Conservation (phyloP, 345 rosid species). For the Ricinus communis region DNA sequence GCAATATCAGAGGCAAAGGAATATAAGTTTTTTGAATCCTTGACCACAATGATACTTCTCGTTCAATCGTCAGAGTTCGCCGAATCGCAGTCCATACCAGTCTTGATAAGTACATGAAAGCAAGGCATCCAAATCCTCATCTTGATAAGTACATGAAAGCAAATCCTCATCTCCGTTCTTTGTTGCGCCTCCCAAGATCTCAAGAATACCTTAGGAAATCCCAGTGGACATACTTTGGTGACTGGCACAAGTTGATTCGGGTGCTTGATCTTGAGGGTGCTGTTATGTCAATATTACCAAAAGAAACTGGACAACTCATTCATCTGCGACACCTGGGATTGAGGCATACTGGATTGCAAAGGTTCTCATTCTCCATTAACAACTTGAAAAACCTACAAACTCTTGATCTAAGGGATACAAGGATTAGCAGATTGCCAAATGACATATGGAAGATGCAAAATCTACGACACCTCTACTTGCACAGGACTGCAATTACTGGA, state of each 20-base stretch:
- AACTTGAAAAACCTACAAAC: slow-evolving; percentile 16
- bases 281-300: not conserved
- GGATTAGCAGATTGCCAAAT: slow-evolving; percentile 23
- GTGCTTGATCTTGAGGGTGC: slow-evolving; percentile 25
- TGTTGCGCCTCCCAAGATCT: not conserved
- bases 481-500: slow-evolving; percentile 1
- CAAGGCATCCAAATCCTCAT: slow-evolving; percentile 16
- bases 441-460: slow-evolving; percentile 27
- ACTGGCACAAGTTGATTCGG: slow-evolving; percentile 14
- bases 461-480: slow-evolving; percentile 18
- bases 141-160: slow-evolving; percentile 7
- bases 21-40: slow-evolving; percentile 24
- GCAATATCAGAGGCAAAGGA: slow-evolving; percentile 18
- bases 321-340: slow-evolving; percentile 29
- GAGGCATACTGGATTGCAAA: not conserved
- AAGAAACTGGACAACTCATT: slow-evolving; percentile 9
- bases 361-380: slow-evolving; percentile 3
- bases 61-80: not conserved
- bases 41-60: not conserved
- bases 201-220: not conserved
- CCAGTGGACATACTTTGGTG: not conserved
- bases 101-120: slow-evolving; percentile 5
- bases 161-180: slow-evolving; percentile 20
- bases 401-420: slow-evolving; percentile 19
- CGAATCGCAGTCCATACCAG: slow-evolving; percentile 18